Conservation (phyloP, 1,139 yeast genomes). For the Sugiyamaella paludigena region DNA sequence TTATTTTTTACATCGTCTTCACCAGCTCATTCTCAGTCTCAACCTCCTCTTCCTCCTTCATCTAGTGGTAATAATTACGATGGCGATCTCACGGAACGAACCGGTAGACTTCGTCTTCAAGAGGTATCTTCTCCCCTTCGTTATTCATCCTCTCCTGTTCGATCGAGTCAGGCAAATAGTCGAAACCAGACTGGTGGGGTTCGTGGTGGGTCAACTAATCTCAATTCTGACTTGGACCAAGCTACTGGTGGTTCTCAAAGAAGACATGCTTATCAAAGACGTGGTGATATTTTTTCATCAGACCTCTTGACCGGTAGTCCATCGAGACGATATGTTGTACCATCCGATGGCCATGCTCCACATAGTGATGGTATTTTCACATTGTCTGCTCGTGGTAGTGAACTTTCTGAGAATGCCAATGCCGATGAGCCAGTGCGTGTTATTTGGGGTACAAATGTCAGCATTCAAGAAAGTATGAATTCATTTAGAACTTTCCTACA, state of each 20-base stretch:
- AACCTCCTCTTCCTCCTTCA: not conserved
- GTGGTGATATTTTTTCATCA: slow-evolving; percentile 60
- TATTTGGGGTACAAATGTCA: slow-evolving; percentile 98
- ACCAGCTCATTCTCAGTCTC: slow-evolving; percentile 33
- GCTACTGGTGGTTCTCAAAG: slow-evolving; percentile 16
- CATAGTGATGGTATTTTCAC: slow-evolving; percentile 13
- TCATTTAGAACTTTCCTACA: slow-evolving; percentile 78
- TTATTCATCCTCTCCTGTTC: slow-evolving; percentile 46
- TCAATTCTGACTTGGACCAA: slow-evolving; percentile 17
- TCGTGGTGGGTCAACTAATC: slow-evolving; percentile 7
- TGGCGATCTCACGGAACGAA: slow-evolving; percentile 18
- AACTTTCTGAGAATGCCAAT: slow-evolving; percentile 32
- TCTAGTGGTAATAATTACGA: slow-evolving; percentile 12
- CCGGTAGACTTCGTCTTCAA: slow-evolving; percentile 22
- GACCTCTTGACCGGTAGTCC: slow-evolving; percentile 52
- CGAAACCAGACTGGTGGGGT: slow-evolving; percentile 3
- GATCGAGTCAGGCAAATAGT: slow-evolving; percentile 11
- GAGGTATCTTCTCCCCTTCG: slow-evolving; percentile 48
- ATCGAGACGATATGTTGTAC: slow-evolving; percentile 40
- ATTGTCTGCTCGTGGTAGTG: slow-evolving; percentile 19
- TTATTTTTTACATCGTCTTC: slow-evolving; percentile 58
- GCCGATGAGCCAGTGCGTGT: slow-evolving; percentile 77
- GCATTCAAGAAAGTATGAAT: slow-evolving; percentile 81
- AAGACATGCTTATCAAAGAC: slow-evolving; percentile 31
- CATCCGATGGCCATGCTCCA: slow-evolving; percentile 23